phyloP scores from a whole-genome alignment of 768 basidiomycete species.

The Mycena capillaripes region DNA sequence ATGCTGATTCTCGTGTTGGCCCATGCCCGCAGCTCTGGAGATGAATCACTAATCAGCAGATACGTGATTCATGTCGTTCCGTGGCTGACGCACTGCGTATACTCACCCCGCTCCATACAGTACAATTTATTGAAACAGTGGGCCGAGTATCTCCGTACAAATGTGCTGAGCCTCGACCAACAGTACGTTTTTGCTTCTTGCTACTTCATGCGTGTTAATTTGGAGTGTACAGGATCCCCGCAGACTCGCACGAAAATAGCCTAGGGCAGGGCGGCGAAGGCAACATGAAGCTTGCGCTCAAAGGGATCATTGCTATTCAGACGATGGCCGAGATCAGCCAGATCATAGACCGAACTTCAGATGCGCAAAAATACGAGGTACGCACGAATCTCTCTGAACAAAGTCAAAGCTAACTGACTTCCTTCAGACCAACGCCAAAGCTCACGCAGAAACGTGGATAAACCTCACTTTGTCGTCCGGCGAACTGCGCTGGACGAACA shows the following conservation, averaged over 20 bases:
- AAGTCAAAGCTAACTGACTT: background rate
- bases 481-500: constrained; percentile 40
- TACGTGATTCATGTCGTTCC: constrained; percentile 47
- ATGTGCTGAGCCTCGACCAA: constrained; percentile 55
- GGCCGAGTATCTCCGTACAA: constrained; percentile 62
- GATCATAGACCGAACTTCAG: constrained; percentile 43
- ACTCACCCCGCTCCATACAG: constrained; percentile 39
- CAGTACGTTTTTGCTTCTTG: constrained; percentile 40
- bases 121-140: constrained; percentile 62
- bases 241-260: constrained; percentile 7
- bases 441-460: constrained; percentile 11
- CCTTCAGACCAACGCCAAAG: background rate
- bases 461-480: constrained; percentile 28
- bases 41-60: constrained; percentile 51
- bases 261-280: constrained; percentile 47
- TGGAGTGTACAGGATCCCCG: background rate
- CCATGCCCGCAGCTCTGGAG: constrained; percentile 46
- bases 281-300: constrained; percentile 70
- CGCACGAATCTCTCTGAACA: background rate
- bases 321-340: constrained; percentile 67
- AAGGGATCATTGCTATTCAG: constrained; percentile 68
- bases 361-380: constrained; percentile 46
- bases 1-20: constrained; percentile 72
- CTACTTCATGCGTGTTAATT: constrained; percentile 37
- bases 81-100: background rate